Evolutionary conservation across 202 grass and related monocot genomes (phyloP).

Genomic region (Schoenoplectus tabernaemontani): DNA sequence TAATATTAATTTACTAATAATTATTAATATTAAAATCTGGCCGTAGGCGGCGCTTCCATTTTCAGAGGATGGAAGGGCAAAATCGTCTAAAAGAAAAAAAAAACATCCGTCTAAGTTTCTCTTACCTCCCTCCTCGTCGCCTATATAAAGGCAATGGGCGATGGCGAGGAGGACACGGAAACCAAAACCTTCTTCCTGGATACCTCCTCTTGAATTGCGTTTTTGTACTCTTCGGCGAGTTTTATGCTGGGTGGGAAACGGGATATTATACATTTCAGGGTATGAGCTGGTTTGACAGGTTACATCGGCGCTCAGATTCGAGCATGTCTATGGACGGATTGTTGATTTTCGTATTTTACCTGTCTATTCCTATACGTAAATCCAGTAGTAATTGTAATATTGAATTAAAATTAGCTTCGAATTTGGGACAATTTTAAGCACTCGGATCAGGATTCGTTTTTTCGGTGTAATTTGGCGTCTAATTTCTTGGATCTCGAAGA

Average conservation of each 20-base stretch:
- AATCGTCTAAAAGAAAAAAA: not conserved
- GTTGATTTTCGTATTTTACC: constrained; percentile 90
- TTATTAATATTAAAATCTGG: no score
- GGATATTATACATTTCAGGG: constrained; percentile 26
- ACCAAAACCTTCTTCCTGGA: not conserved
- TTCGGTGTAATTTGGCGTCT: not conserved
- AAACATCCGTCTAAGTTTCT: not conserved
- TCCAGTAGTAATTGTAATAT: constrained; percentile 9
- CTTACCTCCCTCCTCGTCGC: not conserved
- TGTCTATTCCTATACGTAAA: constrained; percentile 97
- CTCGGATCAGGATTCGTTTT: constrained; percentile 15
- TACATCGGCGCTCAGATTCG: constrained; percentile 49
- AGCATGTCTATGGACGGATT: constrained; percentile 80
- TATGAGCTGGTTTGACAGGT: constrained; percentile 75
- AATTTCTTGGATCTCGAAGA: constrained; percentile 11
- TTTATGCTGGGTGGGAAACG: constrained; percentile 24
- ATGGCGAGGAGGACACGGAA: not conserved
- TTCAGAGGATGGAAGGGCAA: no score
- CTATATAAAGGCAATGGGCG: not conserved
- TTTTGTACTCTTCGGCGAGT: not conserved
- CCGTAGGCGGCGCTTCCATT: no score
- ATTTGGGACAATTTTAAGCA: constrained; percentile 39
- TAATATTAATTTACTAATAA: no score
- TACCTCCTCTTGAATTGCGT: not conserved
- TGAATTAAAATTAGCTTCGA: not conserved